Conservation (phyloP, 177 flowering plant genomes). For the Vitis hybrid region DNA sequence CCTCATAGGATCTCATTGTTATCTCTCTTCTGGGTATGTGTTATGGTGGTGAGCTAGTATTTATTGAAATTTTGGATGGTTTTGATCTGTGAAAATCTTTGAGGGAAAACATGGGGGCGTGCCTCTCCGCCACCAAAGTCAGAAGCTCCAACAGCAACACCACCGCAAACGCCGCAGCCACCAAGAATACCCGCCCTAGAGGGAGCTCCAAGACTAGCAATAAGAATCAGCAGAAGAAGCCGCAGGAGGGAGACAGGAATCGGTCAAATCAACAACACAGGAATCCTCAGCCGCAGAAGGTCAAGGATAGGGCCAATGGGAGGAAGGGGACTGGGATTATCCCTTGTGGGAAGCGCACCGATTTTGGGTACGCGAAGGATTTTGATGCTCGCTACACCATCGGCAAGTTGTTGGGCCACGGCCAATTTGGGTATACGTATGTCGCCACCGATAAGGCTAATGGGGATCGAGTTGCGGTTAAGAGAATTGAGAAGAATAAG, state of each 20-base stretch:
- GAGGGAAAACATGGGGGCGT: slow-evolving; percentile 59
- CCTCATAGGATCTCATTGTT: slow-evolving; percentile 12
- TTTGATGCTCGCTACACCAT: slow-evolving; percentile 62
- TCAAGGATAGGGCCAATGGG: slow-evolving; percentile 24
- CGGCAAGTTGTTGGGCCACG: slow-evolving; percentile 94
- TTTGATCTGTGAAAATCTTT: slow-evolving; percentile 7
- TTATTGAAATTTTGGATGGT: slow-evolving; percentile 5
- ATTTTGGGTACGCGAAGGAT: slow-evolving; percentile 88
- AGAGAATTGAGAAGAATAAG: slow-evolving; percentile 94
- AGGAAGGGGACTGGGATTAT: slow-evolving; percentile 40
- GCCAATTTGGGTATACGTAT: slow-evolving; percentile 96
- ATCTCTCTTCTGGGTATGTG: neutral
- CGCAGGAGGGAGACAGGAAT: neutral
- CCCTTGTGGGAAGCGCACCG: slow-evolving; percentile 87
- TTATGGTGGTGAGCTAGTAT: neutral
- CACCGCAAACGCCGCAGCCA: slow-evolving; percentile 8
- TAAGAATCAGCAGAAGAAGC: slow-evolving; percentile 8
- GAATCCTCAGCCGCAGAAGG: slow-evolving; percentile 21
- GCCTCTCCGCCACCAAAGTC: slow-evolving; percentile 69
- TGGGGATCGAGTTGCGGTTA: slow-evolving; percentile 96
- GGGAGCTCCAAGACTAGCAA: slow-evolving; percentile 11
- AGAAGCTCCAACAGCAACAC: slow-evolving; percentile 68
- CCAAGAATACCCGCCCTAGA: slow-evolving; percentile 13
- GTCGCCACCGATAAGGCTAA: slow-evolving; percentile 77
- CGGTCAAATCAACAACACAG: slow-evolving; percentile 6